phyloP scores from a whole-genome alignment of 2,329 filamentous ascomycete genomes.

The Nemania sp. region DNA sequence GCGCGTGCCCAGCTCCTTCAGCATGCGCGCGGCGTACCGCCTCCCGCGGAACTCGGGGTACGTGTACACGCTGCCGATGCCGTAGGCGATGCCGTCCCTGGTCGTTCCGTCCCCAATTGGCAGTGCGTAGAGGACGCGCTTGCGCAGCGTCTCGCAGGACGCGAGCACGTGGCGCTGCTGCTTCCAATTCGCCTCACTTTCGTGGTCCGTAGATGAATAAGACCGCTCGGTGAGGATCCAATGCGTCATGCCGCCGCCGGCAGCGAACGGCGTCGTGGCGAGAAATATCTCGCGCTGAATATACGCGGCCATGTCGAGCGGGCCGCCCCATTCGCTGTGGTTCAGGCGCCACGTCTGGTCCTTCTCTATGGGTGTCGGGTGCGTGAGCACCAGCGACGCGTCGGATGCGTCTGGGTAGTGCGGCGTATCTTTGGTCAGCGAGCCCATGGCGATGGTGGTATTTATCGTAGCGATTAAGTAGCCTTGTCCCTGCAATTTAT shows the following conservation, averaged over 20 bases:
- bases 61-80: slow-evolving; percentile 80
- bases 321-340: slow-evolving; percentile 60
- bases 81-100: slow-evolving; percentile 67
- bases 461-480: neutral
- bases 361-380: slow-evolving; percentile 61
- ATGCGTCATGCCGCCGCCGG: slow-evolving; percentile 60
- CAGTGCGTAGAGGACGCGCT: slow-evolving; percentile 53
- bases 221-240: slow-evolving; percentile 67
- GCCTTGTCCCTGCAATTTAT: neutral
- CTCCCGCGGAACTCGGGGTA: slow-evolving; percentile 66
- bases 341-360: slow-evolving; percentile 58
- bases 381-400: slow-evolving; percentile 51
- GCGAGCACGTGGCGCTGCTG: slow-evolving; percentile 57
- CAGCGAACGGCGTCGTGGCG: slow-evolving; percentile 59
- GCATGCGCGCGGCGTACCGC: slow-evolving; percentile 79
- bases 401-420: slow-evolving; percentile 42
- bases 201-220: neutral
- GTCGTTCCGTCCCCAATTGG: slow-evolving; percentile 36
- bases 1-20: slow-evolving; percentile 61
- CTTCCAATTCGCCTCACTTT: neutral
- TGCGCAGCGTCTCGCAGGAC: slow-evolving; percentile 66
- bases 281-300: slow-evolving; percentile 62
- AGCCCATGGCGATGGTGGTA: slow-evolving; percentile 39
- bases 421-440: slow-evolving; percentile 25
- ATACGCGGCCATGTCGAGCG: slow-evolving; percentile 59